These are phyloP conservation scores for Zoysia pacifica DNA, from an alignment of 176 grass and related monocot genomes.

Conservation along the genomic window DNA sequence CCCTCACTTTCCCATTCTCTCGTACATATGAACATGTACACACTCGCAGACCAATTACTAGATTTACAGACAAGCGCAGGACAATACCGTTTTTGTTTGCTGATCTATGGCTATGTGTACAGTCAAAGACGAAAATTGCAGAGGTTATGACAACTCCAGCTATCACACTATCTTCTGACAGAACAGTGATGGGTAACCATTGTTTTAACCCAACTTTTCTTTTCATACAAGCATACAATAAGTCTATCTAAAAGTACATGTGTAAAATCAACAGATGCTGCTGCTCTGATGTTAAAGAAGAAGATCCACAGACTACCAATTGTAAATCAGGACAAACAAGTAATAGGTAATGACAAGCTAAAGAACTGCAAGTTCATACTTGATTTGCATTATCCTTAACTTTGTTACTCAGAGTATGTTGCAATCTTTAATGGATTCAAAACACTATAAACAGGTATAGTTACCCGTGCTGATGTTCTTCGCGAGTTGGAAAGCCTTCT, in stretches of 20 bases:
- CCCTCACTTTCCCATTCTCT: neutral
- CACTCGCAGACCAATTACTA: neutral
- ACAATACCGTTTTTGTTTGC: neutral
- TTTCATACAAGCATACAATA: neutral
- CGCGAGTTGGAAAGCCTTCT: constrained; percentile 64
- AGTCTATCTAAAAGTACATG: constrained; percentile 29
- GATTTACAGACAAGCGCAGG: neutral
- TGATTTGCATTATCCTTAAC: constrained; percentile 36
- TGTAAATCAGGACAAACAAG: constrained; percentile 68
- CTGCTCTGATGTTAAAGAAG: constrained; percentile 80
- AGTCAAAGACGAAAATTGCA: constrained; percentile 60
- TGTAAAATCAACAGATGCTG: constrained; percentile 73
- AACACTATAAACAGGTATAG: constrained; percentile 69
- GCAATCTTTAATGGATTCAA: constrained; percentile 36
- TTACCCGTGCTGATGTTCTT: constrained; percentile 80
- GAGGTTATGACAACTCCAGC: constrained; percentile 87
- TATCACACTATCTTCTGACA: constrained; percentile 72
- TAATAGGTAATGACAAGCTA: constrained; percentile 60
- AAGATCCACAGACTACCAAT: constrained; percentile 91
- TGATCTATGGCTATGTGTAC: constrained; percentile 34
- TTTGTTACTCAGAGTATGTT: constrained; percentile 10
- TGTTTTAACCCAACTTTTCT: neutral
- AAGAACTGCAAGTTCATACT: neutral
- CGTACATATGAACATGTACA: neutral
- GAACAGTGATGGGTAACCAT: constrained; percentile 76